These are phyloP conservation scores for sunflower (Helianthus annuus) DNA, from an alignment of 129 eudicot genomes.

Conservation along the genomic window DNA sequence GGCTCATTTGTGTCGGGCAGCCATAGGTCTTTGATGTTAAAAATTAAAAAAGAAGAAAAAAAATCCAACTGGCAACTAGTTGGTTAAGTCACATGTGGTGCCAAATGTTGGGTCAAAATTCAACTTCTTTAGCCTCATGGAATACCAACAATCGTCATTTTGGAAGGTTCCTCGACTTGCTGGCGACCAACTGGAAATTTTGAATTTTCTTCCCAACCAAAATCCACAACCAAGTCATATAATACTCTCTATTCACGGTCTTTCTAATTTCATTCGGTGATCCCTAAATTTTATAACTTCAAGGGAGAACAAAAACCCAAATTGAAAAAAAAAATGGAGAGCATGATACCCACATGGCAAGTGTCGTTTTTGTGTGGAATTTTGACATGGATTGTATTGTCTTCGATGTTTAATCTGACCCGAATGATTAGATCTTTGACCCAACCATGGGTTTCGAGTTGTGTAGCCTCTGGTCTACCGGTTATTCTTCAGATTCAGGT, in stretches of 20 bases:
- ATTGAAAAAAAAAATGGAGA: conserved; percentile 45
- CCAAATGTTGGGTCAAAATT: conserved; percentile 15
- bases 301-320: conserved; percentile 6
- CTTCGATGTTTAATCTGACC: conserved; percentile 65
- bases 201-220: conserved; percentile 16
- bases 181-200: conserved; percentile 16
- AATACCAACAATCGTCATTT: not conserved
- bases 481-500: conserved; percentile 83
- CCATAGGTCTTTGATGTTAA: no score
- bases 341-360: conserved; percentile 67
- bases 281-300: not conserved
- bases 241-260: not conserved
- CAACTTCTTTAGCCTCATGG: conserved; percentile 3
- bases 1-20: no score
- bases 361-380: conserved; percentile 55
- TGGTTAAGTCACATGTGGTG: conserved; percentile 15
- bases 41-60: no score
- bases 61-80: not conserved
- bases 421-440: conserved; percentile 65
- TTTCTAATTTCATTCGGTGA: conserved; percentile 5
- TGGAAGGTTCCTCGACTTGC: conserved; percentile 26
- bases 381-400: conserved; percentile 59
- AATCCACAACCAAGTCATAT: conserved; percentile 4
- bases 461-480: conserved; percentile 50
- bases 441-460: conserved; percentile 68